These are phyloP conservation scores for Termitomyces sp. DNA, from an alignment of 768 basidiomycete genomes.

Conservation along the genomic window DNA sequence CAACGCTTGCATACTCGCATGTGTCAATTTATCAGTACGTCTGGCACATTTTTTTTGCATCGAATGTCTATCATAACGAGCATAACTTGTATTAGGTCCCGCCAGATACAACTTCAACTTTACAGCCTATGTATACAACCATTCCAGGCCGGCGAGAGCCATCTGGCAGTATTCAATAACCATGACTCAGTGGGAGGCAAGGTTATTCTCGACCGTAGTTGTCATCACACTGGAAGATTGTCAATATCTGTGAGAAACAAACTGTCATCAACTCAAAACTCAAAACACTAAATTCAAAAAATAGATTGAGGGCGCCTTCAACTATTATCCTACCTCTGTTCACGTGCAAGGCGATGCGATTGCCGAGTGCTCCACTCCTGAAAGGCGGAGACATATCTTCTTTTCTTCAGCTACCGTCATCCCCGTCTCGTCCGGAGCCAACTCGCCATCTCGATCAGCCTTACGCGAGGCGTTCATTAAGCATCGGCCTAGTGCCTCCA, in stretches of 20 bases:
- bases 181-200: constrained; percentile 61
- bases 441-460: constrained; percentile 32
- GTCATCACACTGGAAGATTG: constrained; percentile 53
- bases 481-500: constrained; percentile 45
- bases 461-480: constrained; percentile 45
- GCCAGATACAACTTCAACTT: constrained; percentile 59
- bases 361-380: constrained; percentile 17
- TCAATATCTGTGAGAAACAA: constrained; percentile 47
- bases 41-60: not conserved
- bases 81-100: constrained; percentile 34
- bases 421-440: constrained; percentile 34
- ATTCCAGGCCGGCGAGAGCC: constrained; percentile 28
- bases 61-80: not conserved
- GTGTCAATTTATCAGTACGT: not conserved
- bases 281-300: constrained; percentile 1
- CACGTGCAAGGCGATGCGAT: constrained; percentile 23
- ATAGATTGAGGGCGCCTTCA: constrained; percentile 66
- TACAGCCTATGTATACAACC: constrained; percentile 61
- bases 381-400: constrained; percentile 45
- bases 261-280: constrained; percentile 10
- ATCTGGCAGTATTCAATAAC: constrained; percentile 57
- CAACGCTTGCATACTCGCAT: not conserved
- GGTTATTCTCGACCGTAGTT: constrained; percentile 54
- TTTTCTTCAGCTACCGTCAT: constrained; percentile 45
- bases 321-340: constrained; percentile 31